Evolutionary conservation across 2,329 filamentous ascomycete species (phyloP).

Genomic region (Albifimbria verrucaria): DNA sequence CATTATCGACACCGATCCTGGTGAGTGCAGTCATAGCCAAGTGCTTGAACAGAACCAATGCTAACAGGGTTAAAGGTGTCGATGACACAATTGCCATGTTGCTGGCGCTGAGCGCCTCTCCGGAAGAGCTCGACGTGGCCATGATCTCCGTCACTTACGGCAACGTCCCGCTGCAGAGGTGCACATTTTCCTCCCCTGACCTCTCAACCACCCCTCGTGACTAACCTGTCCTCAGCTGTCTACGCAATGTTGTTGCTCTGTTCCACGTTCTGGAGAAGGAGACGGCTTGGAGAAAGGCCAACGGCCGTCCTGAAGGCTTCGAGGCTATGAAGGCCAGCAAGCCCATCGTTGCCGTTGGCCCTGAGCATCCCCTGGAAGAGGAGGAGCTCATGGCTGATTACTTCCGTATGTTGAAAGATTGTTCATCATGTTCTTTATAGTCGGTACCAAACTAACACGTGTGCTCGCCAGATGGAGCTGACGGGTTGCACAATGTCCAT

Average conservation of each 20-base stretch:
- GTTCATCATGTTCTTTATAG: background rate
- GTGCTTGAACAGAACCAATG: fast-evolving
- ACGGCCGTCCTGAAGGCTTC: slow-evolving; percentile 68
- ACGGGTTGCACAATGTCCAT: slow-evolving; percentile 76
- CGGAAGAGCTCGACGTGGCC: slow-evolving; percentile 81
- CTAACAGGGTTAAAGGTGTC: slow-evolving; percentile 51
- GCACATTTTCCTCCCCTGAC: slow-evolving; percentile 16
- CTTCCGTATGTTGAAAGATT: slow-evolving; percentile 64
- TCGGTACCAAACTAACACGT: slow-evolving; percentile 4
- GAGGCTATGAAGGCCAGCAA: slow-evolving; percentile 68
- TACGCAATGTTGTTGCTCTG: slow-evolving; percentile 83
- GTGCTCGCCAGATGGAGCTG: slow-evolving; percentile 59
- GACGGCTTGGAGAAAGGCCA: slow-evolving; percentile 72
- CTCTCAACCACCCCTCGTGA: background rate
- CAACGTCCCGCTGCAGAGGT: slow-evolving; percentile 86
- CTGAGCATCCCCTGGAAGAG: slow-evolving; percentile 80
- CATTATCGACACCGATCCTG: slow-evolving; percentile 94
- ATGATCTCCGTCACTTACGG: slow-evolving; percentile 91
- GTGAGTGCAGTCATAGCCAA: slow-evolving; percentile 41
- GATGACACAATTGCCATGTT: slow-evolving; percentile 91
- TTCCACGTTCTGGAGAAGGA: slow-evolving; percentile 93
- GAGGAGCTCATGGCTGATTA: slow-evolving; percentile 78
- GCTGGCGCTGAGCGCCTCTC: slow-evolving; percentile 75
- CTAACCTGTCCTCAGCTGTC: slow-evolving; percentile 53
- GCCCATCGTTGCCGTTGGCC: slow-evolving; percentile 82